Conservation (phyloP, 192 early-diverging fungal genomes). For the Backusella tuberculispora region DNA sequence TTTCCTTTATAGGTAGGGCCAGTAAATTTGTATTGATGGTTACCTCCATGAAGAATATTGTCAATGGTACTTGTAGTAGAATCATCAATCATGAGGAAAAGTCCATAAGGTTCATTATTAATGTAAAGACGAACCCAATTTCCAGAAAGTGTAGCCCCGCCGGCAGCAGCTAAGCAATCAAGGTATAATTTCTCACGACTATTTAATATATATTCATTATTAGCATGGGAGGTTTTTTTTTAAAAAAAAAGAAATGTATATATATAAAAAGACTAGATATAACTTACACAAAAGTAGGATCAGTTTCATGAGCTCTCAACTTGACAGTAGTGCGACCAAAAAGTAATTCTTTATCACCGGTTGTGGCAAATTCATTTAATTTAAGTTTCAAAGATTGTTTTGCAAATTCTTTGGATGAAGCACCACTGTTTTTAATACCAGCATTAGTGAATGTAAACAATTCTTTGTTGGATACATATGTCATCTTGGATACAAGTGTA, state of each 20-base stretch:
- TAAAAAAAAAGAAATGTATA: neutral
- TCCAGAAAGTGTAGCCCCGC: slow-evolving; percentile 45
- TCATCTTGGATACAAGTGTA: slow-evolving; percentile 33
- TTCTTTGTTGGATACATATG: slow-evolving; percentile 44
- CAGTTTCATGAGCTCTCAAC: slow-evolving; percentile 49
- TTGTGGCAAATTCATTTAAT: slow-evolving; percentile 42
- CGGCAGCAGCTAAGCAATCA: slow-evolving; percentile 45
- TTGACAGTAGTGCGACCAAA: slow-evolving; percentile 49
- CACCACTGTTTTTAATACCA: slow-evolving; percentile 47
- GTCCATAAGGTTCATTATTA: slow-evolving; percentile 48
- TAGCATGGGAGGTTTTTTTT: neutral
- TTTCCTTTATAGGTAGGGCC: slow-evolving; percentile 35
- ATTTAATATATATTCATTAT: neutral
- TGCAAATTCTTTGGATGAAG: slow-evolving; percentile 50
- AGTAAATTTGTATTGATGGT: slow-evolving; percentile 9
- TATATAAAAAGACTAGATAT: neutral
- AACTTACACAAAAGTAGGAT: slow-evolving; percentile 46
- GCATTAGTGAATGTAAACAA: slow-evolving; percentile 40
- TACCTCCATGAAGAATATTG: slow-evolving; percentile 9
- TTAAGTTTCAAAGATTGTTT: slow-evolving; percentile 43
- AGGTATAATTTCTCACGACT: slow-evolving; percentile 45
- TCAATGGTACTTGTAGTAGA: slow-evolving; percentile 24
- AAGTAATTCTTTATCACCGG: slow-evolving; percentile 34
- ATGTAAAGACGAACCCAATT: slow-evolving; percentile 48
- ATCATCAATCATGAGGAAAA: slow-evolving; percentile 52